Percentiles rank a stretch among this genome's conserved stretches.
Evolutionary conservation across 768 basidiomycete species (phyloP).

Genomic region (Filobasidium wieringae): DNA sequence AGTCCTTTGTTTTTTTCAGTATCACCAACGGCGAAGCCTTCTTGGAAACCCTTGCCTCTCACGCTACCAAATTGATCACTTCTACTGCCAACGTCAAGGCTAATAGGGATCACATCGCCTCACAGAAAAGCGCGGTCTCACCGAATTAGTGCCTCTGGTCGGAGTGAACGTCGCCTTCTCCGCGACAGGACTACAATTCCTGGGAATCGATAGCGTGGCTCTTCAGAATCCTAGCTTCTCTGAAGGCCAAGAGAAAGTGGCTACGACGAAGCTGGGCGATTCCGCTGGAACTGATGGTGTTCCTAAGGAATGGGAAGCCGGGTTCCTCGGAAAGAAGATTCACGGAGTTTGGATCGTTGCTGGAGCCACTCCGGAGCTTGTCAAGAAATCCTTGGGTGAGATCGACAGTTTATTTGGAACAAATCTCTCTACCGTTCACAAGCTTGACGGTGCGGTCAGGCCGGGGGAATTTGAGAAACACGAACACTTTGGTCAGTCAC

Average conservation of each 20-base stretch:
- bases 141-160: slow-evolving; percentile 14
- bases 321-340: not conserved
- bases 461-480: not conserved
- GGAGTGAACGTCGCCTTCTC: slow-evolving; percentile 41
- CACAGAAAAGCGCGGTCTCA: slow-evolving; percentile 43
- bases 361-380: not conserved
- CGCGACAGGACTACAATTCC: not conserved
- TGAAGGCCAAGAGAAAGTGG: not conserved
- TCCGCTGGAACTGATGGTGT: not conserved
- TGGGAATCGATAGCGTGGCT: not conserved
- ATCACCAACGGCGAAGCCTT: not conserved
- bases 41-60: not conserved
- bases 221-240: not conserved
- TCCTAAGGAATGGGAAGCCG: not conserved
- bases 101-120: slow-evolving; percentile 1
- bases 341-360: not conserved
- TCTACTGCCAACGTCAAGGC: not conserved
- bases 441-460: not conserved
- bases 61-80: slow-evolving; percentile 15
- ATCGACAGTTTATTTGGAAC: not conserved
- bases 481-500: slow-evolving; percentile 3
- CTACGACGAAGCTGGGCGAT: not conserved
- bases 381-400: not conserved
- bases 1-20: not conserved
- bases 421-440: not conserved